phyloP scores from a whole-genome alignment of 2,329 filamentous ascomycete species.

The Pseudogymnoascus verrucosus region DNA sequence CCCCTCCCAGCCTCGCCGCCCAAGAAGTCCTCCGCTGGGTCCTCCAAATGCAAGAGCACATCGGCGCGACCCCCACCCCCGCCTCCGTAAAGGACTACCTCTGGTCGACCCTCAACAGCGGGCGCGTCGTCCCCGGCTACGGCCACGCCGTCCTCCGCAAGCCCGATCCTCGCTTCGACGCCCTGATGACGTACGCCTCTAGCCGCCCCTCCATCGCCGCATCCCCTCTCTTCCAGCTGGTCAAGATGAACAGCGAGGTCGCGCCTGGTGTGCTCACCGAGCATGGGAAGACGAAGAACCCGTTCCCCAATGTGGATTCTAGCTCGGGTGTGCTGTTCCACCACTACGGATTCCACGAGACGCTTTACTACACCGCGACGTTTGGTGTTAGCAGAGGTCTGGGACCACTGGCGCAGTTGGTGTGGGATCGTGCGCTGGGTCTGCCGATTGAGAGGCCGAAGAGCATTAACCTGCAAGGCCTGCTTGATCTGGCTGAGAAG shows the following conservation, averaged over 20 bases:
- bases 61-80: conserved; percentile 70
- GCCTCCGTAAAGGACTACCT: conserved; percentile 82
- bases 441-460: conserved; percentile 96
- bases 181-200: conserved; percentile 89
- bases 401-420: conserved; percentile 84
- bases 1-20: conserved; percentile 57
- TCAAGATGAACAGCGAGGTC: conserved; percentile 86
- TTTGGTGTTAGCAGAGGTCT: conserved; percentile 64
- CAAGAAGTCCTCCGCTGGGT: conserved; percentile 98
- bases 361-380: conserved; percentile 80
- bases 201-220: conserved; percentile 74
- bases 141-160: conserved; percentile 94
- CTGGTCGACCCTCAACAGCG: conserved; percentile 87
- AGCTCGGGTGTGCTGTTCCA: conserved; percentile 92
- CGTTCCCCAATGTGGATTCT: conserved; percentile 94
- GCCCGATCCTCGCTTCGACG: conserved; percentile 93
- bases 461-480: conserved; percentile 86
- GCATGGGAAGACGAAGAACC: conserved; percentile 98
- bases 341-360: conserved; percentile 96
- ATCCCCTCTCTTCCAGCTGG: conserved; percentile 88
- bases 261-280: conserved; percentile 84
- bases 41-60: conserved; percentile 84
- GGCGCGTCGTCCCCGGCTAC: conserved; percentile 89
- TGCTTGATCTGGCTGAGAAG: conserved; percentile 60
- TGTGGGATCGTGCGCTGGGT: conserved; percentile 92